Base-by-base conservation (phyloP, 2,329 filamentous ascomycete genomes). In the Microdochium bolleyi region DNA sequence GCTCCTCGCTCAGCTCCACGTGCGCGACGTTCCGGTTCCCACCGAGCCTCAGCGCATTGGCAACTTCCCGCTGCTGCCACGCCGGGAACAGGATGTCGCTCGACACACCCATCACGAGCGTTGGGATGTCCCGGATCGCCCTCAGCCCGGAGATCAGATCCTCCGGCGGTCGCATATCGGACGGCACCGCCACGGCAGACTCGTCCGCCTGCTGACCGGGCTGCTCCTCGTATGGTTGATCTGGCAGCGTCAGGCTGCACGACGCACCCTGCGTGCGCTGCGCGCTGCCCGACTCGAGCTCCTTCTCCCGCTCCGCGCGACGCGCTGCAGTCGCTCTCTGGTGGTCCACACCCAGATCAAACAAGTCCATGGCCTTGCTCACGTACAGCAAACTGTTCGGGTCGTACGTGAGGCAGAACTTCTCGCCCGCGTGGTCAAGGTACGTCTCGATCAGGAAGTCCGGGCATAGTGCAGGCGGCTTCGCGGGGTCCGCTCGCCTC, bases 371-470 rank as follows among this genome's bases (percentile, higher is more conserved):
- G 4, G 94, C 94, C 72, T 99, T 99, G 68, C 90, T 95, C 53
- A 99, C 89, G 68, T 99, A 99, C 2, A 99, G 76, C 38, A 97
- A 73, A 64, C 91, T 96, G 71, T 99, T 99, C 24, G 94, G 84
- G 63, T 99, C 94, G 67, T 97, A 97, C 57, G 94, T 92, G 24
- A 99, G 78, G 66, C 91, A 96, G 76, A 95, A 99, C 70, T 99
- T 99, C 74, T 99, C 94, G 21, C 94, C 94, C 0, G 94, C 94
- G 64, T 99, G 94, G 69, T 99, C 94, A 19, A 99, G 82, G 66
- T 99, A 99, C 0, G 94, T 99, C 72, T 99, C 94, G 59, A 99
- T 96, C 24, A 99, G 77, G 64, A 97, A 99, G 66, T 99, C 94
- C 0, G 94, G 92, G 62, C 94, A 99, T n/a, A 99, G 72, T 0